phyloP scores from a whole-genome alignment of 192 early-diverging fungal genomes.

The Entomortierella lignicola region DNA sequence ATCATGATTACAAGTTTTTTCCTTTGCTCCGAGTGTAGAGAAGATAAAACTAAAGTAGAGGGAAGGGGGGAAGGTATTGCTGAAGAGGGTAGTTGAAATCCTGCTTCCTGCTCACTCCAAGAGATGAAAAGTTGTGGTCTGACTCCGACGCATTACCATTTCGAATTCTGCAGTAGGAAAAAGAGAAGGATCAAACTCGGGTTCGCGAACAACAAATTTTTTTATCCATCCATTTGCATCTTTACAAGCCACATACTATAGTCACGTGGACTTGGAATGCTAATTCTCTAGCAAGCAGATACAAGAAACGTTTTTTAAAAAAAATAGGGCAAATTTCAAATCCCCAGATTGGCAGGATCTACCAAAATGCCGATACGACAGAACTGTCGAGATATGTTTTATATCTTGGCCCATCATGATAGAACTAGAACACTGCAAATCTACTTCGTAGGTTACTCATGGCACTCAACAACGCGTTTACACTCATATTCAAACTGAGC shows the following conservation, averaged over 20 bases:
- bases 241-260: slow-evolving; percentile 8
- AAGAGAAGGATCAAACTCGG: slow-evolving; percentile 26
- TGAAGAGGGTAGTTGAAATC: neutral
- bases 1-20: neutral
- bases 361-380: too few species aligned
- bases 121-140: neutral
- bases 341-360: too few species aligned
- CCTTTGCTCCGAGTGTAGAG: neutral
- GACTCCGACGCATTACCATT: slow-evolving; percentile 30
- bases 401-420: too few species aligned
- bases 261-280: too few species aligned
- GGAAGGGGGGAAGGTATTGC: neutral
- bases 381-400: too few species aligned
- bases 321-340: too few species aligned
- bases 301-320: neutral
- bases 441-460: too few species aligned
- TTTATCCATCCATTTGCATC: slow-evolving; percentile 12
- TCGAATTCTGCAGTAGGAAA: slow-evolving; percentile 52
- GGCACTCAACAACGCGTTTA: too few species aligned
- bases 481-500: too few species aligned
- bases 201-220: slow-evolving; percentile 23
- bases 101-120: neutral
- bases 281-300: too few species aligned
- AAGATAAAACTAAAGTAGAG: neutral
- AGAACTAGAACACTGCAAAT: too few species aligned